These are phyloP conservation scores for Neurospora sp. DNA, from an alignment of 495 filamentous ascomycete genomes.

Conservation along the genomic window DNA sequence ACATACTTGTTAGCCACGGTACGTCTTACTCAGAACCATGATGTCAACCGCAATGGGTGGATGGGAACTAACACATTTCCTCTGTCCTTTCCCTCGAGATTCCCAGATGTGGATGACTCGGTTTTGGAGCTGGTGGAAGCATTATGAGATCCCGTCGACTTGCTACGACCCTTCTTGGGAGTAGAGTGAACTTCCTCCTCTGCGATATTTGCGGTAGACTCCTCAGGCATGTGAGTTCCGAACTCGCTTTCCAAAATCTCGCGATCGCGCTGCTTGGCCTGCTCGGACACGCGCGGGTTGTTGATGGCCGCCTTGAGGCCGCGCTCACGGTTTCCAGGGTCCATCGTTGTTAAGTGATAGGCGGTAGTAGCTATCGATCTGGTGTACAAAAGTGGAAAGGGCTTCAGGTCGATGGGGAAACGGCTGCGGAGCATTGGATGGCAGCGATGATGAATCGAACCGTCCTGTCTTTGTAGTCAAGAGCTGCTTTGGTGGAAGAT, in stretches of 20 bases:
- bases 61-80: conserved; percentile 10
- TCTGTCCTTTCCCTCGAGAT: conserved; percentile 11
- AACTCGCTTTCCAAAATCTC: conserved; percentile 13
- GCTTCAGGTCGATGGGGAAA: background rate
- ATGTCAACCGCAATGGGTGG: background rate
- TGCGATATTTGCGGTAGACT: background rate
- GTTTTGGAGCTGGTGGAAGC: background rate
- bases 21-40: background rate
- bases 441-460: background rate
- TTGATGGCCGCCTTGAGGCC: conserved; percentile 21
- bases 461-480: background rate
- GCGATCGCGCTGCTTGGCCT: conserved; percentile 13
- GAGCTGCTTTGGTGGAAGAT: background rate
- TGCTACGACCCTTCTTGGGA: conserved; percentile 7
- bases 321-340: conserved; percentile 18
- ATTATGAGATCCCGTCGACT: conserved; percentile 6
- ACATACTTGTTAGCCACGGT: background rate
- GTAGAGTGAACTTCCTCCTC: background rate
- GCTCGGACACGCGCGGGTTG: conserved; percentile 18
- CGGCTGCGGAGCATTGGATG: background rate
- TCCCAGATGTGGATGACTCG: background rate
- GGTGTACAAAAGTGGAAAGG: background rate
- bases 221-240: background rate
- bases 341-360: conserved; percentile 7
- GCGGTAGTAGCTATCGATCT: background rate